Evolutionary conservation across 2,329 filamentous ascomycete genomes (phyloP), one percentile per base, ranked within the genome.

Genomic region (Calonectria hongkongensis): DNA sequence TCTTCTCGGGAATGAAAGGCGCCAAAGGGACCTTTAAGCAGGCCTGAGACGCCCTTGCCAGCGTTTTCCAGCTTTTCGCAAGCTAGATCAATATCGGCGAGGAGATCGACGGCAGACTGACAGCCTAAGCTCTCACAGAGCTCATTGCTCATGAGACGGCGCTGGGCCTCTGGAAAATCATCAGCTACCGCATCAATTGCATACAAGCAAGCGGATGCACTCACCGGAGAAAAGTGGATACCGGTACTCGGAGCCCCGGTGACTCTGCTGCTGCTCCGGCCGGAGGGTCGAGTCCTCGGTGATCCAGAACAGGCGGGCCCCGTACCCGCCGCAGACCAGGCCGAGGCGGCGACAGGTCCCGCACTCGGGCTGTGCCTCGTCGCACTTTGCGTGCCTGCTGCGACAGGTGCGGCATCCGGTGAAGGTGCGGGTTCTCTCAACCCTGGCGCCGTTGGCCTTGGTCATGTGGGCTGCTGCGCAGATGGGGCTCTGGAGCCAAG

Each of bases 311-410:
- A 83, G 71, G 8, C 76, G 79, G 9, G 83, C 84, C 39, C 83
- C 82, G 67, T 87, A 87, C 0, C 85, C 85, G 28, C 81, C 82
- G 66, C 86, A 87, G 0, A 62, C 28, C 1, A 86, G 68, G 0
- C 82, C 82, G 18, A 83, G 76, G 16, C 81, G 78, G 28, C 73
- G 72, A 70, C 86, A 88, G 47, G 81, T 82, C 2, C 77, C 76
- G 74, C 86, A 88, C 33, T 76, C 77, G 3, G 86, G 86, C 8
- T 81, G 82, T 6, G 80, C 78, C 72, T 87, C 85, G 68, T 88
- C 86, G 73, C 86, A 88, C 78, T 87, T 88, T 43, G 84, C 79
- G 75, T 87, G 86, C 21, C 86, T 83, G 66, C 76, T 82, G 21
- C 82, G 77, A 72, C 82, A 83, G 15, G 81, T 83, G 16, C 80